Conservation (phyloP, 2,329 filamentous ascomycete genomes). For the Xylaria arbuscula region DNA sequence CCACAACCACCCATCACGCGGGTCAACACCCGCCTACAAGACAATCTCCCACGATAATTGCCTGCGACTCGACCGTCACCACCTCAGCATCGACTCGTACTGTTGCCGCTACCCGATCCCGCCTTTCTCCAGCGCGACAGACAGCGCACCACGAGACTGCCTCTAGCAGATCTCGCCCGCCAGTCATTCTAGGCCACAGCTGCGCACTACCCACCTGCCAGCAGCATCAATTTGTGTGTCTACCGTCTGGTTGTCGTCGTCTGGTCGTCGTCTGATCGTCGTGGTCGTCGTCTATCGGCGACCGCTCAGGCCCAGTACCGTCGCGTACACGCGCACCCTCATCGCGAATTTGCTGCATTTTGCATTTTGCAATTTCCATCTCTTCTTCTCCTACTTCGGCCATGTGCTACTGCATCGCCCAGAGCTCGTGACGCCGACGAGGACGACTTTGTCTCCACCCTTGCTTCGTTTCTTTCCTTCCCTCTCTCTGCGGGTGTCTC, state of each 20-base stretch:
- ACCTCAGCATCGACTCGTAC: conserved; percentile 1
- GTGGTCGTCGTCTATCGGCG: conserved; percentile 13
- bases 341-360: conserved; percentile 11
- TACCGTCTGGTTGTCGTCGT: conserved; percentile 14
- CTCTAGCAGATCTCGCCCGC: conserved; percentile 18
- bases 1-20: not conserved
- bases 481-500: conserved; percentile 38
- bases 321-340: conserved; percentile 29
- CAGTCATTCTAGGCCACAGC: conserved; percentile 30
- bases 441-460: conserved; percentile 27
- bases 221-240: conserved; percentile 10
- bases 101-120: conserved; percentile 18
- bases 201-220: conserved; percentile 22
- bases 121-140: conserved; percentile 28
- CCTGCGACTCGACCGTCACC: conserved; percentile 17
- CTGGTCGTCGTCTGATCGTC: conserved; percentile 12
- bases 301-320: not conserved
- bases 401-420: conserved; percentile 31
- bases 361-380: not conserved
- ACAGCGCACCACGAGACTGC: conserved; percentile 23
- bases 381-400: conserved; percentile 9
- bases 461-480: conserved; percentile 11
- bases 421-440: conserved; percentile 33
- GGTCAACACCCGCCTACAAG: not conserved
- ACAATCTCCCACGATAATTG: not conserved